Conservation (phyloP, 2,329 filamentous ascomycete genomes). For the Cladosporium sp. region DNA sequence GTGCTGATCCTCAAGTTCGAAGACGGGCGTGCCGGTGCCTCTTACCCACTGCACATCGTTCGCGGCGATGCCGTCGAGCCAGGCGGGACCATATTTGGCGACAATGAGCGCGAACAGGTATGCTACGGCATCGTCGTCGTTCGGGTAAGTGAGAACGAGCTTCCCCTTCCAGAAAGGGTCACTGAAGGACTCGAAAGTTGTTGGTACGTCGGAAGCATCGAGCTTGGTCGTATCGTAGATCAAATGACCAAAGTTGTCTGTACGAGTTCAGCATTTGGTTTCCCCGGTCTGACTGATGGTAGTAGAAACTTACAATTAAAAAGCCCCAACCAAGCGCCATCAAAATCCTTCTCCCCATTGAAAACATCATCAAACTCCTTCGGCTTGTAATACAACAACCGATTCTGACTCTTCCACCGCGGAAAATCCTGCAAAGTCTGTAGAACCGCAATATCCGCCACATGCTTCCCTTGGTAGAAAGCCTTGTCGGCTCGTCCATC, state of each 20-base stretch:
- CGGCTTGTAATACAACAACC: conserved; percentile 48
- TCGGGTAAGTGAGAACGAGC: conserved; percentile 52
- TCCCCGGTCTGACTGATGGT: too few species aligned
- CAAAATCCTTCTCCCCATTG: conserved; percentile 38
- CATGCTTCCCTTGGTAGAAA: conserved; percentile 29
- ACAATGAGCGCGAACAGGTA: conserved; percentile 46
- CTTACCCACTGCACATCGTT: conserved; percentile 50
- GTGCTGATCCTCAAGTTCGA: conserved; percentile 24
- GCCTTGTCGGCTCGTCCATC: conserved; percentile 41
- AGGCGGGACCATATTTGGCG: conserved; percentile 37
- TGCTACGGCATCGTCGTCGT: conserved; percentile 54
- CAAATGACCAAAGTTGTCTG: conserved; percentile 16
- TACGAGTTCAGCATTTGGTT: neutral
- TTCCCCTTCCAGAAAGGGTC: conserved; percentile 51
- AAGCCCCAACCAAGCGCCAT: conserved; percentile 42
- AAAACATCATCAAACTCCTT: conserved; percentile 42
- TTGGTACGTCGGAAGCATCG: conserved; percentile 26
- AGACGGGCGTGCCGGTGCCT: conserved; percentile 41
- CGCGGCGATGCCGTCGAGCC: conserved; percentile 42
- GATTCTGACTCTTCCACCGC: conserved; percentile 46
- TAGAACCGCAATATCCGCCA: conserved; percentile 46
- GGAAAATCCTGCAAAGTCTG: conserved; percentile 51
- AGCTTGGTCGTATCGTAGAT: conserved; percentile 36
- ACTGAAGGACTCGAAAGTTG: conserved; percentile 42
- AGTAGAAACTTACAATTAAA: conserved; percentile 31